phyloP scores from a whole-genome alignment of 352 stramenopile genomes.

The Globisporangium parvum region DNA sequence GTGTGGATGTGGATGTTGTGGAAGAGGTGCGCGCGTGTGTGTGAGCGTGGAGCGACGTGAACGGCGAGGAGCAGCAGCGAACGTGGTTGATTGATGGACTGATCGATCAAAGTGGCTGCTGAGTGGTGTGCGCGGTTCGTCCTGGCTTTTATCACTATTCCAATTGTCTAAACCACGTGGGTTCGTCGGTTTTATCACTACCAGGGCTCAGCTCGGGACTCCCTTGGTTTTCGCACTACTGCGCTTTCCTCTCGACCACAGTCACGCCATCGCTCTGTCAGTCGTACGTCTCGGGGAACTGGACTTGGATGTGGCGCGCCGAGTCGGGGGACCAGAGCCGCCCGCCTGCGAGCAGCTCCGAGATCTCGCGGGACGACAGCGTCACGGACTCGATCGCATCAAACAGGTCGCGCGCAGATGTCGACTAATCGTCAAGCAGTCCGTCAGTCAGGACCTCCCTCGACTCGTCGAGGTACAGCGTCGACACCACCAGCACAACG shows the following conservation, averaged over 20 bases:
- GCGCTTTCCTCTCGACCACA: not conserved
- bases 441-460: too few species aligned
- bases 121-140: not conserved
- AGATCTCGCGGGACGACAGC: conserved; percentile 71
- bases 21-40: not conserved
- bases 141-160: not conserved
- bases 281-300: conserved; percentile 77
- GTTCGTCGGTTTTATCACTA: too few species aligned
- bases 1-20: conserved; percentile 2
- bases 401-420: conserved; percentile 55
- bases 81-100: not conserved
- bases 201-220: too few species aligned
- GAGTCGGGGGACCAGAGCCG: conserved; percentile 76
- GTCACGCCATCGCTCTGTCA: conserved; percentile 16
- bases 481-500: too few species aligned
- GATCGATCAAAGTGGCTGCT: not conserved
- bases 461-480: too few species aligned
- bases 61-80: too few species aligned
- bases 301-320: conserved; percentile 47
- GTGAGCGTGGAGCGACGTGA: not conserved
- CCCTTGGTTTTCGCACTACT: conserved; percentile 1
- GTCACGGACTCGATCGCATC: conserved; percentile 53
- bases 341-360: conserved; percentile 52
- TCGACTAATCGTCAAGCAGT: conserved; percentile 23
- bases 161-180: not conserved